A percentile compares a stretch with the other conserved stretches of the same genome.
Conservation (phyloP, 2,329 filamentous ascomycete species). For the Cladophialophora carrionii region DNA sequence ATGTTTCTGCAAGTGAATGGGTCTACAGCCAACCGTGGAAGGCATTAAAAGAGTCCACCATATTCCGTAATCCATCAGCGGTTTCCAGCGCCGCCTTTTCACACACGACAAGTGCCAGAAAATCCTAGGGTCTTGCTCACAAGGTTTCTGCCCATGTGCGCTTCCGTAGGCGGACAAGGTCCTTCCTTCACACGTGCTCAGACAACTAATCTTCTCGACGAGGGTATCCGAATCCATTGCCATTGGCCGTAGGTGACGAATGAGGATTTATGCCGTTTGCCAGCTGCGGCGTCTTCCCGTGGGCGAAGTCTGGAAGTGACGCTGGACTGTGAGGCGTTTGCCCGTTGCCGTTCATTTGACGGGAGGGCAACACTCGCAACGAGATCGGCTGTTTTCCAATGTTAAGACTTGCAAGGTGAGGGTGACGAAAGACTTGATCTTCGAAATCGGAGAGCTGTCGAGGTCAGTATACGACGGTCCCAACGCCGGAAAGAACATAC, state of each 20-base stretch:
- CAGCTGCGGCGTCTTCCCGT: constrained; percentile 23
- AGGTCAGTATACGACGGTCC: constrained; percentile 19
- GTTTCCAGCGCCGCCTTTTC: background rate
- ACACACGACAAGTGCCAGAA: background rate
- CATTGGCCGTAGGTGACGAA: constrained; percentile 19
- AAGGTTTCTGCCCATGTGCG: background rate
- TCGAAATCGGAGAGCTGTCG: constrained; percentile 54
- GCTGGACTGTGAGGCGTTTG: constrained; percentile 19
- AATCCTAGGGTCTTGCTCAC: background rate
- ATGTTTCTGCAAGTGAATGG: constrained; percentile 7
- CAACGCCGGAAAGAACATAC: constrained; percentile 40
- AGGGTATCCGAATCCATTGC: constrained; percentile 25
- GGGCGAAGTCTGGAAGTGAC: constrained; percentile 9
- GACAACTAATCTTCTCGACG: constrained; percentile 17
- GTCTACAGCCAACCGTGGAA: constrained; percentile 13
- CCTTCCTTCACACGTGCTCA: background rate
- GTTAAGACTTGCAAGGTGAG: constrained; percentile 45
- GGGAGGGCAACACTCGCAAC: constrained; percentile 21
- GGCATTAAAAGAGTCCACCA: background rate
- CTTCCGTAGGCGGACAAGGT: background rate
- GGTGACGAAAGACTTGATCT: constrained; percentile 53
- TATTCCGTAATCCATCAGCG: background rate
- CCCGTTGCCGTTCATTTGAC: constrained; percentile 1
- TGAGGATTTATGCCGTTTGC: constrained; percentile 30
- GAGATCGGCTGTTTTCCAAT: constrained; percentile 33